phyloP scores from a whole-genome alignment of 163 green algal species.

The Volvox carteri region DNA sequence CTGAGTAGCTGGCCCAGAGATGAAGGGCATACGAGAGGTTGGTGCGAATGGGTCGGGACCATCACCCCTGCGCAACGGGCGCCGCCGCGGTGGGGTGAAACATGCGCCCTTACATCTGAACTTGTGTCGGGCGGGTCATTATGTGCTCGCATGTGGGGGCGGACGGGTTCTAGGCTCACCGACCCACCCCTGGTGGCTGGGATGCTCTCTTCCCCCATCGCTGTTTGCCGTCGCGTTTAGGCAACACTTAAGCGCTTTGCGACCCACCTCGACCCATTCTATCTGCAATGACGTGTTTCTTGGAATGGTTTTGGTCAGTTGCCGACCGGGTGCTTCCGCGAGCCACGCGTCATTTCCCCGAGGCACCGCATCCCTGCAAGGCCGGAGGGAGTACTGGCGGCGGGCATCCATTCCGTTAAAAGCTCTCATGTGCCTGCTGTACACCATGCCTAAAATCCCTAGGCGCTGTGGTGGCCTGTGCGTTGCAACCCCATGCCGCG shows the following conservation, averaged over 20 bases:
- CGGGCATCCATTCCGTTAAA: neutral
- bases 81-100: neutral
- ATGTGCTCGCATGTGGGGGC: neutral
- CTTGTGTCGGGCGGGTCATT: neutral
- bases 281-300: neutral
- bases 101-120: neutral
- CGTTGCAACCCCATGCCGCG: neutral
- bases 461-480: no score
- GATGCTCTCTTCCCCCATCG: neutral
- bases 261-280: neutral
- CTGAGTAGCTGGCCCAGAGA: constrained; percentile 5
- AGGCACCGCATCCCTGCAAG: neutral
- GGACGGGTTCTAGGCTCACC: neutral
- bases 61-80: constrained; percentile 3
- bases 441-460: neutral
- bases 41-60: constrained; percentile 15
- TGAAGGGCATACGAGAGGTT: constrained; percentile 50
- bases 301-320: neutral
- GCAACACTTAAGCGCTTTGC: neutral
- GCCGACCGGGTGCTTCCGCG: neutral
- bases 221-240: neutral
- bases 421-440: neutral
- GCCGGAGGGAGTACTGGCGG: neutral
- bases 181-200: neutral
- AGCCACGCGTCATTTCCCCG: constrained; percentile 6